These are phyloP conservation scores for Coleophoma eucalyptorum DNA, from an alignment of 2,329 filamentous ascomycete genomes.

Conservation along the genomic window DNA sequence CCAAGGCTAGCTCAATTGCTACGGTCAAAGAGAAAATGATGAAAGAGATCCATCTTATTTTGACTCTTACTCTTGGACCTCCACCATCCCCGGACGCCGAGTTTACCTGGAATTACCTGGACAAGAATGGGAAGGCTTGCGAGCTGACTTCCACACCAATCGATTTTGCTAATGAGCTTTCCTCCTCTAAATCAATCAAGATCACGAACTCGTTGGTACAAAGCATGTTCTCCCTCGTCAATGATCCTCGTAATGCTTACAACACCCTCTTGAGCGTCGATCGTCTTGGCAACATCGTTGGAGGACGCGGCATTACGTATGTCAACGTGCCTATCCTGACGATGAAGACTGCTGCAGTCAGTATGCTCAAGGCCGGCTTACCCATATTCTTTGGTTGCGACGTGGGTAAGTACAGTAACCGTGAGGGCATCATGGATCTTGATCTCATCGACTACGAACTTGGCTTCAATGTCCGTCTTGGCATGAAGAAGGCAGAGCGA, in stretches of 20 bases:
- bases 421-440: constrained; percentile 75
- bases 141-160: constrained; percentile 62
- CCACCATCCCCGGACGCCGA: constrained; percentile 64
- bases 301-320: constrained; percentile 72
- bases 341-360: constrained; percentile 70
- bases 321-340: constrained; percentile 74
- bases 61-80: constrained; percentile 79
- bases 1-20: constrained; percentile 26
- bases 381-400: constrained; percentile 89
- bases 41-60: constrained; percentile 72
- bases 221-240: constrained; percentile 74
- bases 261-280: constrained; percentile 71
- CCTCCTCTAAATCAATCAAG: constrained; percentile 51
- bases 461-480: constrained; percentile 74
- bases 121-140: constrained; percentile 62
- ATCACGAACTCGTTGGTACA: constrained; percentile 59
- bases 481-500: constrained; percentile 72
- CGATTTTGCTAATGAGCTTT: constrained; percentile 68
- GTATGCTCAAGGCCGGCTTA: constrained; percentile 73
- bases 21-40: constrained; percentile 70
- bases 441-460: constrained; percentile 74
- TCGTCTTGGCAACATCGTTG: constrained; percentile 77
- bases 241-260: constrained; percentile 78
- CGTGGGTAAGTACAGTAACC: constrained; percentile 78
- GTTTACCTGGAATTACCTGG: constrained; percentile 80